phyloP scores from a whole-genome alignment of 1,284 basidiomycete species.

The Apiotrichum akiyoshidainum region DNA sequence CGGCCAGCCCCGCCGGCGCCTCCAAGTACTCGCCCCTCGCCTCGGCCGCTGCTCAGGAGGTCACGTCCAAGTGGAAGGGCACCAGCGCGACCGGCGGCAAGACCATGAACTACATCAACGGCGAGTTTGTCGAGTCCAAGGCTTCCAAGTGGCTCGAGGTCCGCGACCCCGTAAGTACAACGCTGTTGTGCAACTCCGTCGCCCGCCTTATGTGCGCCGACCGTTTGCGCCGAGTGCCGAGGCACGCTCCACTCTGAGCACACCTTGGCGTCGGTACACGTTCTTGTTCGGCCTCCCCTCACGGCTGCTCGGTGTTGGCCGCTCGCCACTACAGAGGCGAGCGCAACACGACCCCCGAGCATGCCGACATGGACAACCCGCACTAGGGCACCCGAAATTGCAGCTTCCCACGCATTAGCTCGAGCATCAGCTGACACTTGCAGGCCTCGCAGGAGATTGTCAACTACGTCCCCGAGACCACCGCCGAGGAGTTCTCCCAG shows the following conservation, averaged over 20 bases:
- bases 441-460: conserved; percentile 69
- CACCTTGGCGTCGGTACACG: too few species aligned
- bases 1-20: conserved; percentile 19
- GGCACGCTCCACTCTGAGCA: too few species aligned
- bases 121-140: conserved; percentile 74
- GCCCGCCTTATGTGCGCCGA: too few species aligned
- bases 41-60: conserved; percentile 38
- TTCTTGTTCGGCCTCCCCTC: too few species aligned
- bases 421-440: conserved; percentile 1
- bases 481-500: conserved; percentile 71
- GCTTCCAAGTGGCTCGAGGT: conserved; percentile 76
- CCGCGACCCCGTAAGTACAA: conserved; percentile 71
- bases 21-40: conserved; percentile 33
- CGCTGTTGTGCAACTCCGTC: too few species aligned
- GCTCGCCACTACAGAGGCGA: too few species aligned
- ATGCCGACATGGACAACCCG: too few species aligned
- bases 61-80: conserved; percentile 65
- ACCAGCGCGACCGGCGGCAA: conserved; percentile 74
- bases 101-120: conserved; percentile 86
- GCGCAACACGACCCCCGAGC: too few species aligned
- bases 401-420: neutral
- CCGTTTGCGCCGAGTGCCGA: too few species aligned
- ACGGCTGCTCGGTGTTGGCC: too few species aligned
- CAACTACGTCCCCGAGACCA: conserved; percentile 85
- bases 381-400: too few species aligned